These are phyloP conservation scores for Scedosporium aurantiacum DNA, from an alignment of 2,329 filamentous ascomycete species.

Conservation along the genomic window DNA sequence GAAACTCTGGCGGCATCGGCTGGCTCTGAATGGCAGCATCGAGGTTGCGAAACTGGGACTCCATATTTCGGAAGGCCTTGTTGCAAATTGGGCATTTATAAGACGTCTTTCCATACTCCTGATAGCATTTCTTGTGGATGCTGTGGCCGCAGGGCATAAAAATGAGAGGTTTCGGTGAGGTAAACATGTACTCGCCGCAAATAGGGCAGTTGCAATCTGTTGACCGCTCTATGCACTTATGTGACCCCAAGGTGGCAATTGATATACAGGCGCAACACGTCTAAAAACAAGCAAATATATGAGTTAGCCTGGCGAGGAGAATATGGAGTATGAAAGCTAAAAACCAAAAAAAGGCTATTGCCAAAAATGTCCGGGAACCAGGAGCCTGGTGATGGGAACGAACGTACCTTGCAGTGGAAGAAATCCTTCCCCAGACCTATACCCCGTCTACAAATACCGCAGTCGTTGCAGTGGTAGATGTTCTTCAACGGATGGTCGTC, in stretches of 20 bases:
- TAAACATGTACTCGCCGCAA: constrained; percentile 94
- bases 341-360: constrained; percentile 4
- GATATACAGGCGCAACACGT: constrained; percentile 91
- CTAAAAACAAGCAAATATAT: constrained; percentile 30
- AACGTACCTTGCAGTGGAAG: constrained; percentile 84
- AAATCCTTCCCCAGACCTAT: constrained; percentile 92
- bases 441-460: constrained; percentile 86
- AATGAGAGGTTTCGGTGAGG: constrained; percentile 74
- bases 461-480: constrained; percentile 94
- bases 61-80: constrained; percentile 96
- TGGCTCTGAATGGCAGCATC: constrained; percentile 79
- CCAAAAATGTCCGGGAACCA: not conserved
- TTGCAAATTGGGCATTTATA: constrained; percentile 97
- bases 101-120: constrained; percentile 75
- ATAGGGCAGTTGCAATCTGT: constrained; percentile 96
- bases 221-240: constrained; percentile 88
- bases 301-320: constrained; percentile 2
- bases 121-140: constrained; percentile 83
- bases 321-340: not conserved
- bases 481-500: constrained; percentile 83
- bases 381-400: not conserved
- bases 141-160: constrained; percentile 95
- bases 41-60: constrained; percentile 81
- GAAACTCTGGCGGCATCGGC: constrained; percentile 82
- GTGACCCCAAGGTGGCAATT: constrained; percentile 71